A percentile compares a stretch with the other conserved stretches of the same genome.
Conservation (phyloP, 1,284 basidiomycete species). For the Pterulicium gracile region DNA sequence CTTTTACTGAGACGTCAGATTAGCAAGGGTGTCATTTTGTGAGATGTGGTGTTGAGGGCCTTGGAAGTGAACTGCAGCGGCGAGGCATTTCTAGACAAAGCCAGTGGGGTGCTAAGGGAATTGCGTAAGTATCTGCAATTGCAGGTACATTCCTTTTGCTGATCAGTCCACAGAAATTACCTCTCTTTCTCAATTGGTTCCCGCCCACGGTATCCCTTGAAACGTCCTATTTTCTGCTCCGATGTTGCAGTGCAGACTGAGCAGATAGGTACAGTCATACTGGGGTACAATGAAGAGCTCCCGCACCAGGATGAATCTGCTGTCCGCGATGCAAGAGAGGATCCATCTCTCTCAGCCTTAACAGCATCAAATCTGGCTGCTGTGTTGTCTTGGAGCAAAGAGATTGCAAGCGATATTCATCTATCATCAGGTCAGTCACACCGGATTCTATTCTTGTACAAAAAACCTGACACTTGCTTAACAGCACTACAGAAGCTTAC, state of each 20-base stretch:
- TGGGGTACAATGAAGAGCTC: constrained; percentile 20
- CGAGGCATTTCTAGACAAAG: constrained; percentile 52
- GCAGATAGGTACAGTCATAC: constrained; percentile 19
- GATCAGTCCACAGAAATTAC: constrained; percentile 27
- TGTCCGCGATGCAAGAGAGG: constrained; percentile 29
- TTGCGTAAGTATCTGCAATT: constrained; percentile 37
- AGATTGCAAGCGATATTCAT: constrained; percentile 63
- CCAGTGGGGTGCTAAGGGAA: constrained; percentile 62
- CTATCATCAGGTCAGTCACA: constrained; percentile 37
- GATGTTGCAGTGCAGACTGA: constrained; percentile 59
- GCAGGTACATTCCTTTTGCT: constrained; percentile 2
- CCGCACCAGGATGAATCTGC: constrained; percentile 22
- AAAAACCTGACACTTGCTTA: constrained; percentile 4
- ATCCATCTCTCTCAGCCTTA: constrained; percentile 38
- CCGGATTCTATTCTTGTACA: constrained; percentile 4
- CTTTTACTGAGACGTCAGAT: constrained; percentile 8
- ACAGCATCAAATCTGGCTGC: constrained; percentile 48
- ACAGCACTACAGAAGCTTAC: constrained; percentile 55
- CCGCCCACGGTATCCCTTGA: constrained; percentile 34
- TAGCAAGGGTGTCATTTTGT: constrained; percentile 65
- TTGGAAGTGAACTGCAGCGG: constrained; percentile 53
- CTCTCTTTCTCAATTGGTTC: constrained; percentile 35
- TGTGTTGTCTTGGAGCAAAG: constrained; percentile 60
- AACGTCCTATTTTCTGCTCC: constrained; percentile 42
- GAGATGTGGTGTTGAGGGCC: constrained; percentile 51